Evolutionary conservation across 495 filamentous ascomycete genomes (phyloP).

Genomic region (Podospora pseudoanserina): DNA sequence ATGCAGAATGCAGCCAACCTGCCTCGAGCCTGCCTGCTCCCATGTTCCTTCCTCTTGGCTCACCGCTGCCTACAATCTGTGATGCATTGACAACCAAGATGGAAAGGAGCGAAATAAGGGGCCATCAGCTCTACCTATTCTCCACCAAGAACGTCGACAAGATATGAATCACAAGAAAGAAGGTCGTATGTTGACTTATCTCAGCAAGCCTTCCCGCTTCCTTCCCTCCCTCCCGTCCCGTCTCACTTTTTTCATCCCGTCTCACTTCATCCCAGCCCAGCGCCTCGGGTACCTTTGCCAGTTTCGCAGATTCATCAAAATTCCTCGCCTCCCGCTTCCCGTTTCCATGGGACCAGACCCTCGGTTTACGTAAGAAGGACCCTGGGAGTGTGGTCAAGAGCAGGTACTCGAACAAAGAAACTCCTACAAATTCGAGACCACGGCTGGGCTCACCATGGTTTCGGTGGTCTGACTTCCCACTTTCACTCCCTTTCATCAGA

Average conservation of each 20-base stretch:
- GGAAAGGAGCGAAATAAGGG: neutral
- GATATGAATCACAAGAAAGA: no score
- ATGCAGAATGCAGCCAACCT: neutral
- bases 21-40: neutral
- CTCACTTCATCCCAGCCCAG: neutral
- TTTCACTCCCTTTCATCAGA: neutral
- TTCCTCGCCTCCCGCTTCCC: neutral
- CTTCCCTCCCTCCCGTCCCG: neutral
- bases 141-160: no score
- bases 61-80: neutral
- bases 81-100: neutral
- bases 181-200: neutral
- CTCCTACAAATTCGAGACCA: neutral
- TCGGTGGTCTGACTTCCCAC: neutral
- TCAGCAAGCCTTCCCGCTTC: neutral
- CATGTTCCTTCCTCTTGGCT: neutral
- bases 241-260: neutral
- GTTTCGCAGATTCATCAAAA: neutral
- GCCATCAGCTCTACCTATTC: no score
- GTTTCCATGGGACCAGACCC: neutral
- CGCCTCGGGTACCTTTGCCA: conserved; percentile 1
- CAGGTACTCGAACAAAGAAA: neutral
- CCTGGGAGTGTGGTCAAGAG: no score
- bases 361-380: neutral
- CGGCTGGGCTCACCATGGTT: neutral